phyloP scores from a whole-genome alignment of 2,329 filamentous ascomycete genomes.

The Onygenales sp. region DNA sequence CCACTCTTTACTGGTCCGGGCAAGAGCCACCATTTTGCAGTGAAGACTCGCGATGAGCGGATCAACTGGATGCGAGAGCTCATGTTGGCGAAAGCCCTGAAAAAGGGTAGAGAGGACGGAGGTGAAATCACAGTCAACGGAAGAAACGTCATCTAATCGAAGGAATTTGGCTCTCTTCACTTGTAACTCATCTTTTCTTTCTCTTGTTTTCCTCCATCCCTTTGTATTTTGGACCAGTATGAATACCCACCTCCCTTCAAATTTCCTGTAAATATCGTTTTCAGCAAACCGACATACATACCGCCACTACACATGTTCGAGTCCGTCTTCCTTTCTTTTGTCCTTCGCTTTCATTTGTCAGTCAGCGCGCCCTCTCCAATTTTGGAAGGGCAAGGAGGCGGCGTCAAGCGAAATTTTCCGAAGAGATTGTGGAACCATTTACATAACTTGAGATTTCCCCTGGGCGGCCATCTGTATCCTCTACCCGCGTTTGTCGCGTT shows the following conservation, averaged over 20 bases:
- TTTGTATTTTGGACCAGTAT: not conserved
- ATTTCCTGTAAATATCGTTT: conserved; percentile 1
- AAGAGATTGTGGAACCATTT: too few species aligned
- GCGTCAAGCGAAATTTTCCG: too few species aligned
- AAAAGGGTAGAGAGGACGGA: conserved; percentile 22
- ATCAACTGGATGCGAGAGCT: conserved; percentile 69
- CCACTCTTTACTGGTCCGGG: conserved; percentile 34
- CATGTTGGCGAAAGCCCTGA: conserved; percentile 36
- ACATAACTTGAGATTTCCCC: too few species aligned
- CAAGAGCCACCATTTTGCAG: conserved; percentile 91
- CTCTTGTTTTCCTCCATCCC: not conserved
- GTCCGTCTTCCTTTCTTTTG: not conserved
- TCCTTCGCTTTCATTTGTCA: not conserved
- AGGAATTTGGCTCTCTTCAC: too few species aligned
- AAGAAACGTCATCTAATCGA: conserved; percentile 16
- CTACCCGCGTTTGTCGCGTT: too few species aligned
- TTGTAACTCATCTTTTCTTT: too few species aligned
- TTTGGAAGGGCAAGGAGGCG: not conserved
- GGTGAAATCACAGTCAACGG: conserved; percentile 22
- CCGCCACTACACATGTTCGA: not conserved
- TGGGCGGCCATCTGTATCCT: too few species aligned
- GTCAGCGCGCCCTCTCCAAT: not conserved
- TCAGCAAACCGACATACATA: not conserved
- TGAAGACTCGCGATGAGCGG: conserved; percentile 74
- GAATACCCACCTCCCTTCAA: not conserved